Conservation (phyloP, 345 rosid genomes). For the Murraya koenigii region DNA sequence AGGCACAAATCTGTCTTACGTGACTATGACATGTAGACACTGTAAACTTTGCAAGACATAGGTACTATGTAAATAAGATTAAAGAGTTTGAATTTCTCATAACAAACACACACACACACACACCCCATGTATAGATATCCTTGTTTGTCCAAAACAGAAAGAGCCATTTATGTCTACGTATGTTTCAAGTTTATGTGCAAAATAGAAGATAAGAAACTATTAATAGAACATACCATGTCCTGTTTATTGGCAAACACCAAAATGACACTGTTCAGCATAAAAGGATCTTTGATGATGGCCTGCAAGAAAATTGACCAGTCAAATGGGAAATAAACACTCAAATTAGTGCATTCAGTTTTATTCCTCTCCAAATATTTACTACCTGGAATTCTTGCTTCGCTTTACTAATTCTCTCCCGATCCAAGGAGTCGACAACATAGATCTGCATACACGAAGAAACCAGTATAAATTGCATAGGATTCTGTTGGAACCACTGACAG, state of each 20-base stretch:
- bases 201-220: conserved; percentile 1
- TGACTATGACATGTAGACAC: neutral
- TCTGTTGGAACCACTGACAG: neutral
- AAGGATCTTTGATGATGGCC: conserved; percentile 93
- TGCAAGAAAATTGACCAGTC: conserved; percentile 35
- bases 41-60: neutral
- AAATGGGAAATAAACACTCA: conserved; percentile 22
- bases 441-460: conserved; percentile 48
- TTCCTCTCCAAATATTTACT: conserved; percentile 24
- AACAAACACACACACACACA: neutral
- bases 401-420: conserved; percentile 87
- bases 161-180: neutral
- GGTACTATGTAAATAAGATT: neutral
- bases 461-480: neutral
- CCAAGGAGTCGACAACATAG: conserved; percentile 97
- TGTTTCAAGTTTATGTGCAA: neutral
- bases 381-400: conserved; percentile 98
- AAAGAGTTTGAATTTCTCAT: neutral
- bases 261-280: conserved; percentile 92
- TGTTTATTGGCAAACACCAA: conserved; percentile 98
- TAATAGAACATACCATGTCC: conserved; percentile 73
- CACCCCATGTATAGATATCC: neutral
- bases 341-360: conserved; percentile 17
- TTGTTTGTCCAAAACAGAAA: neutral
- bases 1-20: neutral